A percentile compares a stretch with the other conserved stretches of the same genome.
phyloP scores from a whole-genome alignment of 2,329 filamentous ascomycete species.

The Trichoderma atroviride region DNA sequence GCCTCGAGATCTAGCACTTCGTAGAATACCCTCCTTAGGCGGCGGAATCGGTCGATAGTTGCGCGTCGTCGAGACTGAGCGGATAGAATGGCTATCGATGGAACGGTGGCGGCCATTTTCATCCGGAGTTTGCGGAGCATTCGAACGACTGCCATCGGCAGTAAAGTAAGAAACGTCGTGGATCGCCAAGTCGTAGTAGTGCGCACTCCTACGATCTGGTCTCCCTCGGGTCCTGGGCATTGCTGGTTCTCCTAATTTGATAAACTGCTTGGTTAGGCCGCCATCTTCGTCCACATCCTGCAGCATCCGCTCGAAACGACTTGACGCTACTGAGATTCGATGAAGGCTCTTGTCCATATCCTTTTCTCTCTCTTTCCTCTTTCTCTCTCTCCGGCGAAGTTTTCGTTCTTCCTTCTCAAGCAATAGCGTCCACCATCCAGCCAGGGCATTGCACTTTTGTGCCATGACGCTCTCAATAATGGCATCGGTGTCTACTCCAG shows the following conservation, averaged over 20 bases:
- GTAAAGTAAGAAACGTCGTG: constrained; percentile 78
- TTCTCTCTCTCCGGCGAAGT: constrained; percentile 75
- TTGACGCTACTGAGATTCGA: constrained; percentile 86
- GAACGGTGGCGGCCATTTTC: constrained; percentile 64
- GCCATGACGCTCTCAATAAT: constrained; percentile 93
- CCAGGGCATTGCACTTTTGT: constrained; percentile 84
- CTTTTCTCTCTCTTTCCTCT: constrained; percentile 81
- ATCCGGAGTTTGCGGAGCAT: constrained; percentile 35
- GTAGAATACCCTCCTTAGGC: constrained; percentile 76
- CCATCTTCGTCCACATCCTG: constrained; percentile 80
- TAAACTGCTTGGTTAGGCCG: constrained; percentile 50
- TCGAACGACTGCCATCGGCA: constrained; percentile 62
- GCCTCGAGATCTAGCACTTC: constrained; percentile 72
- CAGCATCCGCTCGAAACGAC: constrained; percentile 76
- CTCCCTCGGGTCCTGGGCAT: constrained; percentile 71
- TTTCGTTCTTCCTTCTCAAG: constrained; percentile 95
- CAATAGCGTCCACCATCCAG: constrained; percentile 94
- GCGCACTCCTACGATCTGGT: constrained; percentile 72
- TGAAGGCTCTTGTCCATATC: constrained; percentile 76
- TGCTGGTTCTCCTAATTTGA: constrained; percentile 48
- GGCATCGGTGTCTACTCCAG: constrained; percentile 90
- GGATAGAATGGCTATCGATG: constrained; percentile 75
- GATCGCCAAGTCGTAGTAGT: constrained; percentile 65
- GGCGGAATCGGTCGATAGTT: constrained; percentile 77
- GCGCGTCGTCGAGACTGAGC: constrained; percentile 76